Base-by-base conservation (phyloP, 129 eudicot species). In the carrot (Daucus carota) region DNA sequence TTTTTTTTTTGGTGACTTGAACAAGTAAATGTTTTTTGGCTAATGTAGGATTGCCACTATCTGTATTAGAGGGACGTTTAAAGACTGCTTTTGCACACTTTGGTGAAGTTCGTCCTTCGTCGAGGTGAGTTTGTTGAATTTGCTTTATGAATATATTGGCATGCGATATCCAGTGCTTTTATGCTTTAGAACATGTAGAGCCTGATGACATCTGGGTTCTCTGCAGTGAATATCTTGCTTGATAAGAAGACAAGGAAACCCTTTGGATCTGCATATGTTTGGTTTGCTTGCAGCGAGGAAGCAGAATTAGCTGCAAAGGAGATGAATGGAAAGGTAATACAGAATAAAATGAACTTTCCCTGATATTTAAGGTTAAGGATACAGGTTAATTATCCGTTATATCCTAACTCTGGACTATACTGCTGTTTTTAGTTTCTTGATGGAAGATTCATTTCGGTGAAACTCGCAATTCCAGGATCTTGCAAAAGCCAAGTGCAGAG, bases 271-370 rank as follows among this genome's bases (percentile, higher is more conserved):
- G 86, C 83, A 8, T 86, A 82, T 82, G 79, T 82, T 46, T 85
- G 89, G 89, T 85, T 85, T 72, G 40, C 60, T 18, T 31, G 75
- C 31, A 69, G 70, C 24, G 86, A 73, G 54, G 45, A 34, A 75
- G 89, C 84, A 43, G 80, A 76, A 76, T 42, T 74, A 52, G 86
- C 89, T 22, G 84, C 80, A 24, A 70, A 79, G 4, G 89, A 76
- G 77, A 85, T 85, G 89, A 82, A 85, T 70, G 89, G 89, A 54
- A 60, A 85, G 89, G 89, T 85, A 66, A 7, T 6, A 66, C 41
- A 4, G 17, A 33, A 28, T 57, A 24, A 9, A 4, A n/a, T 57
- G 65, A 33, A 9, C 17, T 32, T 63, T 32, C 24, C n/a, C 52
- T 52, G 26, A 24, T 57, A 57, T 57, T n/a, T 24, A 14, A 31